Evolutionary conservation across 2,329 filamentous ascomycete genomes (phyloP).

Genomic region (Xylaria sp.): DNA sequence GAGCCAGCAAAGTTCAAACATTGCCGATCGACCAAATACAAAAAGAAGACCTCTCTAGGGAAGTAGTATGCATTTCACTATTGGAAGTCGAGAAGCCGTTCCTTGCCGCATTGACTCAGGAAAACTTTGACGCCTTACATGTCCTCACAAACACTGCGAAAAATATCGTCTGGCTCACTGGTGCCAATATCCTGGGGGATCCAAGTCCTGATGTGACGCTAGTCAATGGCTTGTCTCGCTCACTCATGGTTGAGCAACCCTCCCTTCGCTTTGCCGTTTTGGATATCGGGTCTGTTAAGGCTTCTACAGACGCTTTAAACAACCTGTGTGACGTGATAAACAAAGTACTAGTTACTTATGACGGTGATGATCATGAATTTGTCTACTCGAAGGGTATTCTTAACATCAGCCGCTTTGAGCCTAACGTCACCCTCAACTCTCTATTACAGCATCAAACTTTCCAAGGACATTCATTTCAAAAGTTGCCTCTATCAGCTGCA

Average conservation of each 20-base stretch:
- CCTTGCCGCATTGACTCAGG: background rate
- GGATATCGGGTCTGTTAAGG: conserved; percentile 8
- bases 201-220: conserved; percentile 12
- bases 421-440: too few relatives aligned
- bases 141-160: background rate
- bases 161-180: conserved; percentile 6
- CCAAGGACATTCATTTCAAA: background rate
- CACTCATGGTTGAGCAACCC: conserved; percentile 23
- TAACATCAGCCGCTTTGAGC: background rate
- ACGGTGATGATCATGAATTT: background rate
- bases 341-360: background rate
- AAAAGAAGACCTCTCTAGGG: too few relatives aligned
- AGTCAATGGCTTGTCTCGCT: conserved; percentile 7
- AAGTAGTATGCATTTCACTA: background rate
- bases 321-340: background rate
- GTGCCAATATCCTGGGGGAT: background rate
- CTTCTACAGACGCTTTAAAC: background rate
- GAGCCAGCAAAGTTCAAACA: too few relatives aligned
- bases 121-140: background rate
- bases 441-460: background rate
- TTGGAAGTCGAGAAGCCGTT: conserved; percentile 8
- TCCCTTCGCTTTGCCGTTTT: conserved; percentile 5
- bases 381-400: background rate
- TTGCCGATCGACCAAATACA: too few relatives aligned
- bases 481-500: too few relatives aligned